Evolutionary conservation across 306 rosid genomes (phyloP).

Genomic region (Begonia peltatifolia): DNA sequence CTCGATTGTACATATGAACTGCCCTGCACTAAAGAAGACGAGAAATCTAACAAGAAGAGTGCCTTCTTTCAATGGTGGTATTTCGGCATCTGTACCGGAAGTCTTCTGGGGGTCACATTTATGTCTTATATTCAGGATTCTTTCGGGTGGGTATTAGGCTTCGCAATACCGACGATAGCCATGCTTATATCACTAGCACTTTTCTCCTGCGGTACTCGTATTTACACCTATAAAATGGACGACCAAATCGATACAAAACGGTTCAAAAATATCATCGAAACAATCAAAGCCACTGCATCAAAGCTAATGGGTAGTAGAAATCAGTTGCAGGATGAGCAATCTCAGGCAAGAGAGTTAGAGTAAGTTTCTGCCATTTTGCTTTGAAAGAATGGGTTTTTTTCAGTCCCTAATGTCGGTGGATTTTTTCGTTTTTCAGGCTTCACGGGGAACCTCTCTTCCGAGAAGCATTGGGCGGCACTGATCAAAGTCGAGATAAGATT

Average conservation of each 20-base stretch:
- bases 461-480: constrained; percentile 26
- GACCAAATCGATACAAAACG: constrained; percentile 12
- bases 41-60: constrained; percentile 30
- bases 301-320: constrained; percentile 34
- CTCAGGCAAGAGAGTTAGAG: constrained; percentile 61
- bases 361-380: constrained; percentile 23
- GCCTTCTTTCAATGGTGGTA: constrained; percentile 82
- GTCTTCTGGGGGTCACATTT: constrained; percentile 66
- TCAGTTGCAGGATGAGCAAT: constrained; percentile 23
- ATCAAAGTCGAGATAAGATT: constrained; percentile 15
- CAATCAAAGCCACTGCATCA: constrained; percentile 35
- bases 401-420: background rate
- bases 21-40: constrained; percentile 41
- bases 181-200: constrained; percentile 42
- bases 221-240: constrained; percentile 33
- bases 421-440: constrained; percentile 35
- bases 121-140: constrained; percentile 95
- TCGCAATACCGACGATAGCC: constrained; percentile 65
- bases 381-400: background rate
- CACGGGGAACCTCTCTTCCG: constrained; percentile 64
- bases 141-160: constrained; percentile 80
- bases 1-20: constrained; percentile 57
- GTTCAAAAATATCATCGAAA: constrained; percentile 18
- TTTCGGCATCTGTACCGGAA: constrained; percentile 76
- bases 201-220: constrained; percentile 53